These are phyloP conservation scores for Rhizoclosmatium sp. DNA, from an alignment of 192 early-diverging fungal species.

Conservation along the genomic window DNA sequence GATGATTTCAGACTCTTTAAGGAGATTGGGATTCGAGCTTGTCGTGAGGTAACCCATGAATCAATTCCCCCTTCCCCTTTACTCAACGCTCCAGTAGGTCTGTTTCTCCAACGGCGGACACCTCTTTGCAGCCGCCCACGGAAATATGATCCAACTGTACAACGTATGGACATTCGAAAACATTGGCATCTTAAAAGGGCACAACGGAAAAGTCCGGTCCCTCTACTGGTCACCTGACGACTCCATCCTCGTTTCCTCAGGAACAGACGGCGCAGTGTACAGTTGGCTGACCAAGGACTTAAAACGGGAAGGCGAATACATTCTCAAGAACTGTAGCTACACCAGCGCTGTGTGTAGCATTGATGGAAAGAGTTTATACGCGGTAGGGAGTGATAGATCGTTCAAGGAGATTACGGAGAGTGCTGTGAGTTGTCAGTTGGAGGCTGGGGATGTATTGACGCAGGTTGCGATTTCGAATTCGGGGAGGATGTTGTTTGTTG, in stretches of 20 bases:
- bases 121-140: conserved; percentile 62
- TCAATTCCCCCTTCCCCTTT: conserved; percentile 10
- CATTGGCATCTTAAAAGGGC: conserved; percentile 61
- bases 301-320: conserved; percentile 65
- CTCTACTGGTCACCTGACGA: conserved; percentile 64
- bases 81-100: conserved; percentile 47
- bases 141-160: conserved; percentile 63
- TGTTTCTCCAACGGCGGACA: conserved; percentile 64
- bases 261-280: conserved; percentile 68
- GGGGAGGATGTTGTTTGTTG: conserved; percentile 67
- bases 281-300: conserved; percentile 53
- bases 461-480: conserved; percentile 60
- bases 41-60: conserved; percentile 53
- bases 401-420: conserved; percentile 72
- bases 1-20: conserved; percentile 62
- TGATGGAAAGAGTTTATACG: conserved; percentile 59
- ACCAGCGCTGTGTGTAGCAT: conserved; percentile 49
- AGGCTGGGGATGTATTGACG: conserved; percentile 51
- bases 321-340: conserved; percentile 61
- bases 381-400: conserved; percentile 60
- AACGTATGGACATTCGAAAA: conserved; percentile 64
- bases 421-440: conserved; percentile 55
- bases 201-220: conserved; percentile 62
- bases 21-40: conserved; percentile 62
- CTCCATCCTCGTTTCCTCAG: conserved; percentile 55